Evolutionary conservation across 2,329 filamentous ascomycete species (phyloP), one percentile per base, ranked within the genome.

Genomic region (Clonostachys rhizophaga): DNA sequence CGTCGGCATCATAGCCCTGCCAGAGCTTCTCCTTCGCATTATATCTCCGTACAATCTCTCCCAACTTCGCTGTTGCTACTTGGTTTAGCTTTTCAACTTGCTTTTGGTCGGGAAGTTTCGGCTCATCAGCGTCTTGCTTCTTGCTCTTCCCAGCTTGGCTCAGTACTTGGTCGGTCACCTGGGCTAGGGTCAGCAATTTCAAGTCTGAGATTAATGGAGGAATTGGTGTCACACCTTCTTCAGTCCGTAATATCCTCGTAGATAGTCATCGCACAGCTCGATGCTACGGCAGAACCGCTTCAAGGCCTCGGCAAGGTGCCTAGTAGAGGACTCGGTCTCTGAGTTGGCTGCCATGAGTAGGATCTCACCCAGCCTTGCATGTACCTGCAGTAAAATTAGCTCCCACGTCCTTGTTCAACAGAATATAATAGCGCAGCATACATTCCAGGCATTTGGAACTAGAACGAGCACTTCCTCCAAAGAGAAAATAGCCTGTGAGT

Each of bases 391-490:
- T 30, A 30, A 30, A 30, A 30, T 30, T 10, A 30, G 24, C 24
- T 30, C 24, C 9, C 37, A n/a, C 11, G 37, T 16, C 18, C 17
- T 24, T 48, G 6, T 18, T 20, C 20, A 16, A 24, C 14, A 41
- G 6, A 12, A 11, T 42, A 18, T 7, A 44, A 18, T 34, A 24
- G 16, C 12, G n/a, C 35, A 50, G 65, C 87, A 64, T 65, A 94
- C 89, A 72, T 95, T 97, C 91, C 94, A 99, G 17, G 92, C 89
- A 70, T 96, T 95, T 5, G 94, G 92, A 46, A 83, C 81, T 48
- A 95, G 75, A 45, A 97, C 73, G 41, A 99, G 68, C 17, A 95
- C 90, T 65, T 99, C 94, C 65, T 99, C 94, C 41, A 96, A 71
- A 50, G 90, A 86, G 65, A 87, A 96, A 44, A 96, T 83, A 37